phyloP scores from a whole-genome alignment of 306 rosid species.

The Fragaria nilgerrensis region DNA sequence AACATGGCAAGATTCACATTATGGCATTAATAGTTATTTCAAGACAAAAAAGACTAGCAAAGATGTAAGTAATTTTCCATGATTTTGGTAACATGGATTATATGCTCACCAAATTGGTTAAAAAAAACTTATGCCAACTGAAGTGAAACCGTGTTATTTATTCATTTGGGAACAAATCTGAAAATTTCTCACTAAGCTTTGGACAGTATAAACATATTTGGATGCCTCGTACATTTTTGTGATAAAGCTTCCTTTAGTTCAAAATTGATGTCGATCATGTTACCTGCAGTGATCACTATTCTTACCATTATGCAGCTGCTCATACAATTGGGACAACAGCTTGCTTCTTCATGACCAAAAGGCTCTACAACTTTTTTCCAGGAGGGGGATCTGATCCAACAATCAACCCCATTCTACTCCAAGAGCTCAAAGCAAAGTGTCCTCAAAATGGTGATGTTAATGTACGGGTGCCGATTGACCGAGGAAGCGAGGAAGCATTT shows the following conservation, averaged over 20 bases:
- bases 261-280: background rate
- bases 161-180: background rate
- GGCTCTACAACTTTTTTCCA: slow-evolving; percentile 68
- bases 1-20: background rate
- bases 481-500: slow-evolving; percentile 45
- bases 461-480: slow-evolving; percentile 48
- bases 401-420: slow-evolving; percentile 47
- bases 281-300: background rate
- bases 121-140: background rate
- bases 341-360: slow-evolving; percentile 73
- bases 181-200: background rate
- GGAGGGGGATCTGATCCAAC: slow-evolving; percentile 66
- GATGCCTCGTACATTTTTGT: background rate
- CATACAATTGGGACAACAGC: slow-evolving; percentile 95
- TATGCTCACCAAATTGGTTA: background rate
- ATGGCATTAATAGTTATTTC: background rate
- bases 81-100: background rate
- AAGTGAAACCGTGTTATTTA: background rate
- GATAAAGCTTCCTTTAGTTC: background rate
- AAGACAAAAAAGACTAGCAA: background rate
- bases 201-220: background rate
- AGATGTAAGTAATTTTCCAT: background rate
- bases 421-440: slow-evolving; percentile 40
- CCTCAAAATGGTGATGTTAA: slow-evolving; percentile 58
- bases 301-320: slow-evolving; percentile 56